phyloP scores from a whole-genome alignment of 2,329 filamentous ascomycete genomes.

The Cytospora chrysosperma region DNA sequence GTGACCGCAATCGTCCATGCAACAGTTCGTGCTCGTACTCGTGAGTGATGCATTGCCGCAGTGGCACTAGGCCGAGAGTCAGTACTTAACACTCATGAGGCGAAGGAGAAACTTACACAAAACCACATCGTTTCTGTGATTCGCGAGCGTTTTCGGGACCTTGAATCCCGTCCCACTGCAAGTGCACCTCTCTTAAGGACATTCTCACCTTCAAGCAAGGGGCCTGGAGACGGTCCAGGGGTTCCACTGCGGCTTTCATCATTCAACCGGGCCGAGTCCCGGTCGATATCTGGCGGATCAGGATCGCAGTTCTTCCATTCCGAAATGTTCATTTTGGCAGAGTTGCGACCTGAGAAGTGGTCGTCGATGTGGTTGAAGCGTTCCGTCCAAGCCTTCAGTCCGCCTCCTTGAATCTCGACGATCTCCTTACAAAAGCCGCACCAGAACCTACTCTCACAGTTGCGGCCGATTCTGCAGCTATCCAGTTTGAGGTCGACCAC shows the following conservation, averaged over 20 bases:
- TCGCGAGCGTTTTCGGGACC: conserved; percentile 1
- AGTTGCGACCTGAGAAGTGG: conserved; percentile 59
- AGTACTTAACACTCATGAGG: neutral
- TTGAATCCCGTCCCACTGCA: neutral
- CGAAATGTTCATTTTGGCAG: conserved; percentile 43
- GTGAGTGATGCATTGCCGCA: conserved; percentile 16
- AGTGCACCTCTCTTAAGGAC: conserved; percentile 11
- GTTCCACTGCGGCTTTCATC: conserved; percentile 15
- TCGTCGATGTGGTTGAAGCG: conserved; percentile 72
- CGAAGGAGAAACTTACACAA: conserved; percentile 14
- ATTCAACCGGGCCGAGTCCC: neutral
- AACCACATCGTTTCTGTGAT: conserved; percentile 16
- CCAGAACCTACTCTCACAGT: conserved; percentile 71
- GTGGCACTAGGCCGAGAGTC: conserved; percentile 14
- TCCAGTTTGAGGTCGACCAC: conserved; percentile 46
- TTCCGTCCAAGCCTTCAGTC: conserved; percentile 50
- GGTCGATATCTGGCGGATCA: conserved; percentile 21
- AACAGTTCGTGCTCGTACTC: conserved; percentile 12
- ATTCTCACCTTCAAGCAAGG: neutral
- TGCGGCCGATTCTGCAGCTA: conserved; percentile 60
- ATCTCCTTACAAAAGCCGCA: conserved; percentile 75
- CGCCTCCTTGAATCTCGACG: conserved; percentile 49
- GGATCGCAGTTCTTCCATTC: conserved; percentile 53
- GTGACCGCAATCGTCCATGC: conserved; percentile 16
- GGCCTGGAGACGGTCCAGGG: neutral